Conservation (phyloP, 345 rosid species). For the Ailanthus altissimus region DNA sequence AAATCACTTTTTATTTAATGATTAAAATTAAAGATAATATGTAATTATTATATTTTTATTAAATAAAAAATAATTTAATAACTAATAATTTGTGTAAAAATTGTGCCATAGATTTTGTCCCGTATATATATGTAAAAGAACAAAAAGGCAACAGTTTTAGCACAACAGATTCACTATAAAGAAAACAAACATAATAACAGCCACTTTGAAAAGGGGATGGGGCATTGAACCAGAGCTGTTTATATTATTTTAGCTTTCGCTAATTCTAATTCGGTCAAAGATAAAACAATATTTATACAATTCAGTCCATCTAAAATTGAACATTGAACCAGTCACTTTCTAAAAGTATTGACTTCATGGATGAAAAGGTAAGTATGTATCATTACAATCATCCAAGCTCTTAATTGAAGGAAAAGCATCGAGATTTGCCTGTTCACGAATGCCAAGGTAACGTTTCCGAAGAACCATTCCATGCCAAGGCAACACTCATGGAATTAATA, state of each 20-base stretch:
- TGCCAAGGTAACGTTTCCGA: slow-evolving; percentile 39
- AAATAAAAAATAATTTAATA: too few relatives aligned
- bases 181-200: background rate
- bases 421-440: slow-evolving; percentile 39
- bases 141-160: background rate
- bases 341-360: background rate
- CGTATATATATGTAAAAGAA: too few relatives aligned
- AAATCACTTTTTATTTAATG: too few relatives aligned
- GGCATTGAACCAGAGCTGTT: background rate
- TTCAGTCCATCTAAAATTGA: background rate
- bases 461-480: slow-evolving; percentile 60
- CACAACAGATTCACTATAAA: background rate
- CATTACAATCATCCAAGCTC: background rate
- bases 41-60: too few relatives aligned
- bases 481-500: background rate
- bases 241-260: background rate
- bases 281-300: background rate
- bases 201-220: too few relatives aligned
- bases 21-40: too few relatives aligned
- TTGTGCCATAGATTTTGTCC: too few relatives aligned
- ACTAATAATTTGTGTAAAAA: too few relatives aligned
- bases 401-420: background rate
- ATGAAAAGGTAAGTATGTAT: background rate
- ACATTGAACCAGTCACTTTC: background rate
- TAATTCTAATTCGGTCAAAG: background rate